Base-by-base conservation (phyloP, 306 rosid species). In the Rosa multiflora region DNA sequence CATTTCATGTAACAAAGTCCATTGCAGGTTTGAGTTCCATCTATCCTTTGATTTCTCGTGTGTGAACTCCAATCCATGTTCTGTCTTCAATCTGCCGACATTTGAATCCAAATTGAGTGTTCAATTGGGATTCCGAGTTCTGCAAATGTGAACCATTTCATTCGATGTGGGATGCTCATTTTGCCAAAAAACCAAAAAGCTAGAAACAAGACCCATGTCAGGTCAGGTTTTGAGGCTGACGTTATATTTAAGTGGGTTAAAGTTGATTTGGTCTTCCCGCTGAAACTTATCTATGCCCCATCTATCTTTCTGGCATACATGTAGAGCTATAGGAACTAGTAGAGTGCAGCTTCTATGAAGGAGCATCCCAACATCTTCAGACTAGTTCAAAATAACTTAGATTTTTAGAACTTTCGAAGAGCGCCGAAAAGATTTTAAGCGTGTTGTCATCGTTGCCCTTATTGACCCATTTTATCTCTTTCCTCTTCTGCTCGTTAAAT, bases 191-290 rank as follows among this genome's bases (percentile, higher is more conserved):
- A 37, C 8, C 32, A 32, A 29, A 67, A 42, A 40, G 6, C 21
- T 12, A 68, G 42, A 48, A 48, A 14, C 1, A 13, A 44, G 14
- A 44, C 59, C 39, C 67, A 8, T 32, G 52, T 14, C 68, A 62
- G 47, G 23, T 23, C 79, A 26, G n/a, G 47, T 0, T 62, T 23
- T 46, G 61, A 76, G 71, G 10, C 32, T 47, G 79, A 76, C 72
- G 52, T 62, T 8, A 70, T 47, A 76, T 18, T 62, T 46, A 29
- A 61, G 70, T 17, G 47, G 58, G 70, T 17, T 8, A 46, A 39
- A 42, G 79, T 62, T 76, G 79, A 76, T 62, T 76, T 76, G 79
- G 79, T 76, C 79, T 76, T 76, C 72, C 79, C 79, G 79, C 79
- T 67, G 17, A 15, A 76, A 26, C 66, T 17, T 10, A 15, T 58